Evolutionary conservation across 2,329 filamentous ascomycete genomes (phyloP).

Genomic region (Epichloe scottii): DNA sequence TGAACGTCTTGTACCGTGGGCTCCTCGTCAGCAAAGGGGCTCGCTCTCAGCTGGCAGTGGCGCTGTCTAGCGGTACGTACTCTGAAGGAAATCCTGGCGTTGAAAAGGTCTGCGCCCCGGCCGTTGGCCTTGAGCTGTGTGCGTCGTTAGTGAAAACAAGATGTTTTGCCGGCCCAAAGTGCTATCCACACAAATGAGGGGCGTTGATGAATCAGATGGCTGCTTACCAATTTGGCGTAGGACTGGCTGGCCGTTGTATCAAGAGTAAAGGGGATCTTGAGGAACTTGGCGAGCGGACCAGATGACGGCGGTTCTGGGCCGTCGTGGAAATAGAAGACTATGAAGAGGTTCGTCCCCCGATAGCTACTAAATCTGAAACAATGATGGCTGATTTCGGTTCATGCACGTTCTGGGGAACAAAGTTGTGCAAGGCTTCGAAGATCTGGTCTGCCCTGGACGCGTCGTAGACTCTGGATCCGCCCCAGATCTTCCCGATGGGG

Average conservation of each 20-base stretch:
- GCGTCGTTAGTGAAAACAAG: too few relatives aligned
- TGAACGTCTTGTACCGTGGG: neutral
- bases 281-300: slow-evolving; percentile 19
- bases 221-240: slow-evolving; percentile 19
- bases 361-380: slow-evolving; percentile 11
- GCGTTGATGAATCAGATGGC: too few relatives aligned
- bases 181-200: too few relatives aligned
- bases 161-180: too few relatives aligned
- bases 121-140: too few relatives aligned
- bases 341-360: slow-evolving; percentile 9
- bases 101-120: too few relatives aligned
- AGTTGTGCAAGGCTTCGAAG: slow-evolving; percentile 21
- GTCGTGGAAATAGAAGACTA: slow-evolving; percentile 24
- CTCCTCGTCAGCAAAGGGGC: too few relatives aligned
- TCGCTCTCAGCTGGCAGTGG: too few relatives aligned
- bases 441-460: slow-evolving; percentile 15
- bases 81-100: too few relatives aligned
- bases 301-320: slow-evolving; percentile 17
- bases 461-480: slow-evolving; percentile 17
- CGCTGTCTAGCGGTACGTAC: too few relatives aligned
- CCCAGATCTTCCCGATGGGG: neutral
- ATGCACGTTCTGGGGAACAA: slow-evolving; percentile 13
- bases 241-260: slow-evolving; percentile 15
- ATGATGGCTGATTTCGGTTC: slow-evolving; percentile 20
- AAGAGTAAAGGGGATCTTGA: slow-evolving; percentile 14